A percentile compares a stretch with the other conserved stretches of the same genome.
These are phyloP conservation scores for Serpula lacrymans DNA, from an alignment of 768 basidiomycete species.

Conservation along the genomic window DNA sequence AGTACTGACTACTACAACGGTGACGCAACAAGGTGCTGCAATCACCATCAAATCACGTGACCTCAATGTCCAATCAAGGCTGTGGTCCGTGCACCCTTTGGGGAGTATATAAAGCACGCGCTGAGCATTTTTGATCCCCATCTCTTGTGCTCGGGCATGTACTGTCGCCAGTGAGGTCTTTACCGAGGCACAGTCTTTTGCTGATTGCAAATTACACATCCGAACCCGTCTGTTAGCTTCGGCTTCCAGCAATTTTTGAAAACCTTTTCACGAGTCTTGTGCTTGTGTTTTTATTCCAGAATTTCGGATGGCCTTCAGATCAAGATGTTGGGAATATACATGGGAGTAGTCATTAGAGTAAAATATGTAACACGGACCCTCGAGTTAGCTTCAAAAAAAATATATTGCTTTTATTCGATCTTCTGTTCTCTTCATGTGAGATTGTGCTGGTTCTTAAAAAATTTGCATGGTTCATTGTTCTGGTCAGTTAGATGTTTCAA, in stretches of 20 bases:
- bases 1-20: no score
- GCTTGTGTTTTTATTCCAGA: no score
- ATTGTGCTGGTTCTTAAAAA: background rate
- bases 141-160: constrained; percentile 96
- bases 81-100: constrained; percentile 56
- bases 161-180: constrained; percentile 94
- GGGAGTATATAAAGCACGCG: constrained; percentile 36
- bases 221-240: constrained; percentile 80
- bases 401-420: background rate
- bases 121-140: constrained; percentile 59
- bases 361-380: no score
- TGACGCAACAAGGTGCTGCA: no score
- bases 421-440: no score
- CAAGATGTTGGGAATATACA: no score
- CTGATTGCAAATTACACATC: constrained; percentile 97
- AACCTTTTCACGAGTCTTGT: no score
- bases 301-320: no score
- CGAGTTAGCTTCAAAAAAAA: background rate
- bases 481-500: background rate
- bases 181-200: constrained; percentile 90
- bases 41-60: no score
- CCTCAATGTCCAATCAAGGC: no score
- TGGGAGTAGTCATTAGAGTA: no score
- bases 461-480: background rate
- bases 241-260: constrained; percentile 84